phyloP scores from a whole-genome alignment of 257 asterid species.

The Solanum lignicaule region DNA sequence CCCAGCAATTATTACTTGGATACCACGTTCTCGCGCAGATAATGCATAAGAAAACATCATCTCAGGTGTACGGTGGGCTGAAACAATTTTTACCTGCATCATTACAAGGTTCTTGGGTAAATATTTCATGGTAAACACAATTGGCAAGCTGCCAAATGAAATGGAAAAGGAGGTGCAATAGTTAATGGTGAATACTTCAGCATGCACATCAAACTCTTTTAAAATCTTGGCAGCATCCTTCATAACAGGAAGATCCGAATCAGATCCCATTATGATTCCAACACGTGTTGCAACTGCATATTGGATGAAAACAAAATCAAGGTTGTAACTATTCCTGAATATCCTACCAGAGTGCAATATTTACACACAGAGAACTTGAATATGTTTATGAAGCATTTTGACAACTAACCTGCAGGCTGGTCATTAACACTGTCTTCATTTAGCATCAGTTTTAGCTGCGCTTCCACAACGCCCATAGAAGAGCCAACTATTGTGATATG shows the following conservation, averaged over 20 bases:
- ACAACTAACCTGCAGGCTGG: constrained; percentile 42
- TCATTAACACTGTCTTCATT: constrained; percentile 33
- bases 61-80: constrained; percentile 96
- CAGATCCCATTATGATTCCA: constrained; percentile 98
- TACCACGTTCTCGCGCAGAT: constrained; percentile 84
- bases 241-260: constrained; percentile 99
- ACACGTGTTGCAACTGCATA: constrained; percentile 67
- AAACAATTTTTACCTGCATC: constrained; percentile 80
- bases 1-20: constrained; percentile 93
- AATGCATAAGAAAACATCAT: constrained; percentile 69
- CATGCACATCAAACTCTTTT: constrained; percentile 68
- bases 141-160: neutral
- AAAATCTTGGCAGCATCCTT: constrained; percentile 87
- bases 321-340: neutral
- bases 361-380: neutral
- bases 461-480: constrained; percentile 69
- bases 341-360: neutral
- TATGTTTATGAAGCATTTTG: neutral
- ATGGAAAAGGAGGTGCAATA: neutral
- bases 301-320: neutral
- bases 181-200: constrained; percentile 46
- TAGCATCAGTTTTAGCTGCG: constrained; percentile 50
- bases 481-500: constrained; percentile 86
- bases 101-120: neutral
- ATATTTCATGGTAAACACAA: neutral